phyloP scores from a whole-genome alignment of 371 early-diverging fungal species.

The Smittium mucronatum region DNA sequence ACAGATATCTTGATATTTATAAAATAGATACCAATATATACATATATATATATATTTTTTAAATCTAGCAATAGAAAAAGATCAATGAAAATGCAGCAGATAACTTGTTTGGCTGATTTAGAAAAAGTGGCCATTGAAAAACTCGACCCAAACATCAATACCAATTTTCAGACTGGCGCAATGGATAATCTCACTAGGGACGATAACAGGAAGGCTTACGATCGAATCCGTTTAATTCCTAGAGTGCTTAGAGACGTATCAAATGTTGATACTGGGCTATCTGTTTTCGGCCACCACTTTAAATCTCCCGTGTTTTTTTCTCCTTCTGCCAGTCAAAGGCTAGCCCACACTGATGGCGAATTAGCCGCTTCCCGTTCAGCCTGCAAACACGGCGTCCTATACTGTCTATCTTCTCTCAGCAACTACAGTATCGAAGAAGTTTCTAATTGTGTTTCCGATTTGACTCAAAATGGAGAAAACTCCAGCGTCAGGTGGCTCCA shows the following conservation, averaged over 20 bases:
- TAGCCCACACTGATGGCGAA: conserved; percentile 48
- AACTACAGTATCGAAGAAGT: conserved; percentile 51
- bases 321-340: conserved; percentile 43
- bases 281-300: conserved; percentile 39
- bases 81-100: no score
- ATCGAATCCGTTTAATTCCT: conserved; percentile 38
- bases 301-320: conserved; percentile 36
- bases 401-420: conserved; percentile 32
- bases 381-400: conserved; percentile 28
- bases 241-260: conserved; percentile 63
- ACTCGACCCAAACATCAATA: conserved; percentile 49
- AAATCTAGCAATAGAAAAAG: no score
- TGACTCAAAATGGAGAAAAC: neutral
- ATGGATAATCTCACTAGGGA: conserved; percentile 71
- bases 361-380: conserved; percentile 33
- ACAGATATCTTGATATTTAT: no score
- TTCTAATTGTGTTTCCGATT: conserved; percentile 18
- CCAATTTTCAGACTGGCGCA: conserved; percentile 68
- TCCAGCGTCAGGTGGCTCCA: conserved; percentile 52
- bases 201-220: conserved; percentile 49
- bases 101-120: conserved; percentile 22
- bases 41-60: no score
- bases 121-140: conserved; percentile 17
- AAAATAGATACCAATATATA: no score
- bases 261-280: conserved; percentile 42